These are phyloP conservation scores for Pelargonium nanum DNA, from an alignment of 345 rosid species.

Conservation along the genomic window DNA sequence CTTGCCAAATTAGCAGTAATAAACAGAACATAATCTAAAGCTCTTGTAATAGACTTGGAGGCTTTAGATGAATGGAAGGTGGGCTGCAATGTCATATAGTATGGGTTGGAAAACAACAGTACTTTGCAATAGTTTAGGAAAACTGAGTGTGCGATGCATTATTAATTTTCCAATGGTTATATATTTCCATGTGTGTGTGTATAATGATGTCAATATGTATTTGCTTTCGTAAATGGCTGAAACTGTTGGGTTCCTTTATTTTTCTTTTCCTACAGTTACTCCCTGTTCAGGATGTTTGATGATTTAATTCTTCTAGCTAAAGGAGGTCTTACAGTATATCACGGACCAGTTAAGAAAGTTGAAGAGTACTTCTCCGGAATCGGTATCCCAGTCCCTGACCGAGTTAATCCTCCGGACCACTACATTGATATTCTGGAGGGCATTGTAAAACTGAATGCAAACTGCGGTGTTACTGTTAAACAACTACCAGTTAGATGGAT, in stretches of 20 bases:
- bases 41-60: neutral
- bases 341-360: constrained; percentile 87
- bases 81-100: neutral
- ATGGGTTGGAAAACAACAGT: neutral
- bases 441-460: constrained; percentile 50
- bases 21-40: neutral
- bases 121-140: neutral
- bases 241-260: neutral
- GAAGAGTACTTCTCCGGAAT: constrained; percentile 79
- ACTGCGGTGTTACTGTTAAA: constrained; percentile 52
- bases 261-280: constrained; percentile 44
- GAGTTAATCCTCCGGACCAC: constrained; percentile 95
- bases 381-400: constrained; percentile 82
- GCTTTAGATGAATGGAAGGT: neutral
- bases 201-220: neutral
- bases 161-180: neutral
- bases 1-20: neutral
- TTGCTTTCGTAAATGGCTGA: neutral
- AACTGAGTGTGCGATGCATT: too few relatives aligned
- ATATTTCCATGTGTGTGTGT: neutral
- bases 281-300: constrained; percentile 88
- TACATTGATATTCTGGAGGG: constrained; percentile 95
- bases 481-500: constrained; percentile 96
- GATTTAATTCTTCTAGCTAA: constrained; percentile 92
- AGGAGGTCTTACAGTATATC: constrained; percentile 86